Evolutionary conservation across 176 grass and related monocot genomes (phyloP), one percentile per base, ranked within the genome.

Genomic region (Raddia guianensis): DNA sequence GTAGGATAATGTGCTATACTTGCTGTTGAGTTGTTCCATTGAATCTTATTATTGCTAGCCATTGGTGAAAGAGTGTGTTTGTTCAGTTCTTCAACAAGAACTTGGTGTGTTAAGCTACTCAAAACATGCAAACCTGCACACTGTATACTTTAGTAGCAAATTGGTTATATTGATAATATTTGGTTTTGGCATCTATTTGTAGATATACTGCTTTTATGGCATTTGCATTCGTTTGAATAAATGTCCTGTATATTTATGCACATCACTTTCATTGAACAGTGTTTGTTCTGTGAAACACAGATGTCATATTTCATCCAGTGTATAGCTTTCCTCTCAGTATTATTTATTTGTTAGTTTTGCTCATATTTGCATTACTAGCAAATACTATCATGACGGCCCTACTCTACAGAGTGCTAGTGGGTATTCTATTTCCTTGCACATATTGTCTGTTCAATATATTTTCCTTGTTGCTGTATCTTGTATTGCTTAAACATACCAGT

Each of bases 221-320:
- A 21, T 37, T 34, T 59, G 35, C 13, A n/a, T 15, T 71, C 58
- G 54, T 60, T 70, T 16, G 35, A 21, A 68, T 33, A 16, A 12
- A 67, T 53, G 43, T 12, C 33, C 46, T 45, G 1, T 53, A 20
- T 70, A 13, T 3, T 35, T 48, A n/a, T 21, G 66, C 7, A 68
- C 11, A 20, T 33, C 50, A 68, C 64, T 80, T 77, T 33, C 8
- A 14, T 80, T 57, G 18, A 0, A 43, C 35, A 5, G 4, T 58
- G 52, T 60, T 66, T 66, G 13, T 80, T 57, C 64, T 45, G 19
- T 69, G 55, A 46, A 42, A 80, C 12, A 6, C 42, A 49, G 59
- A 16, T 9, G 67, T 6, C 34, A 79, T 71, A 9, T 61, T 11
- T 48, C 15, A 81, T 49, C 53, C 54, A 49, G 21, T 61, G 14